Evolutionary conservation across 108 stramenopile genomes (phyloP), one percentile per base, ranked within the genome.

Genomic region (Stephanodiscus minutulus): DNA sequence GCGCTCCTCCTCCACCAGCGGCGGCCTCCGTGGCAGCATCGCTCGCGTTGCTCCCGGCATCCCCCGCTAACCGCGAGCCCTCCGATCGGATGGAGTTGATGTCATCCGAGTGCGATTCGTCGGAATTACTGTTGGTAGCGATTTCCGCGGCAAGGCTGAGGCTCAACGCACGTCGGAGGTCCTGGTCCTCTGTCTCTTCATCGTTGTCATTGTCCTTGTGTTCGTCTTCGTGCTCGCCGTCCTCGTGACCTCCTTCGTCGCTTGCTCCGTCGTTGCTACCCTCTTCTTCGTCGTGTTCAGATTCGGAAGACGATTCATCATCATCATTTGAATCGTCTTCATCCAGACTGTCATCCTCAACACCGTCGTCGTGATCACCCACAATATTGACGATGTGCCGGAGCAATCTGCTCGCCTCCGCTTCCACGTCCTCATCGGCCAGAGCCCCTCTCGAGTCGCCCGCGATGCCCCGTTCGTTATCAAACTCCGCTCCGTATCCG

Each of bases 101-200:
- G 36, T 39, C 67, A 36, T 76, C 69, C 8, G 68, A 76, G 25
- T 48, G 55, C 46, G 69, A 70, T 55, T 74, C 55, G 29, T 70
- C 74, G 10, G 74, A 70, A 29, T 44, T 44, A 15, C 52, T 57
- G 0, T 54, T 74, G n/a, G 79, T 54, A 17, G 55, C 63, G 18
- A 70, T 22, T 11, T 68, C 59, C 3, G 68, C 68, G 1, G 74
- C 74, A 9, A 80, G 58, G 49, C 79, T 80, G 17, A 80, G 57
- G 15, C 68, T 68, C 28, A 80, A 58, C 9, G 79, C 79, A 48
- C 74, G 79, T 27, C 64, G 68, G 17, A 80, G 74, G 62, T 53
- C 37, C 1, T 66, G 47, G 8, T 68, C 59, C 15, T 52, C 33
- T 10, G 46, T 37, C 6, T 73, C 72, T 9, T 53, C 68, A 15